Evolutionary conservation across 1,139 yeast genomes (phyloP), one percentile per base, ranked within the genome.

Genomic region (Geotrichum siamense): DNA sequence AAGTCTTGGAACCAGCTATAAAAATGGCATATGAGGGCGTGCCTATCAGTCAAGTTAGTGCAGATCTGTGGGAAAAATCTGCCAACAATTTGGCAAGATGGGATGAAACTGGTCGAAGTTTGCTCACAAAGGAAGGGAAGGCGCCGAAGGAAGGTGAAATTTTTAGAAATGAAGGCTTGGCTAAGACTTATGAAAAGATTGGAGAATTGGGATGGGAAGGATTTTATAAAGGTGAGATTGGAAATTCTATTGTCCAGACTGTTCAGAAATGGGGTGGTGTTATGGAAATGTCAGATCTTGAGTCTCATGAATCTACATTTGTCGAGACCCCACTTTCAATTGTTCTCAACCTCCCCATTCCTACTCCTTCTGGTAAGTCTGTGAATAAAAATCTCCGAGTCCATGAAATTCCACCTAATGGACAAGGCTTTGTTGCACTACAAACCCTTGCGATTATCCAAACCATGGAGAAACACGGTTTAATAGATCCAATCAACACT

Each of bases 401-500:
- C 31, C 80, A 85, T 82, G 91, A 82, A 58, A 79, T 81, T 49
- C 91, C 94, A 5, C 93, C 94, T 23, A 83, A 79, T 58, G 87
- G 93, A 3, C 85, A 82, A 45, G 93, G 93, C 1, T 63, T 82
- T 29, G 82, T 82, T 38, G 91, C 87, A 0, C 65, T 82, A 38
- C 63, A 81, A 35, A 77, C 89, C 0, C 62, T 82, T 43, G 93
- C 93, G 0, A 67, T 80, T 37, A 71, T 84, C 49, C 74, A 72
- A 51, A 74, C 75, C 36, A 75, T 78, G 42, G 69, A 67, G 15
- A 51, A 61, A 26, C 54, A 56, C 34, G 75, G 76, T 1, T 61
- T 55, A 8, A 67, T 79, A 25, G 20, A 33, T 9, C 41, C 45
- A 9, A 59, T 81, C 36, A 54, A 61, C 20, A 54, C 61, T 3